Conservation (phyloP, 1,139 yeast genomes). For the Diutina mesorugosa region DNA sequence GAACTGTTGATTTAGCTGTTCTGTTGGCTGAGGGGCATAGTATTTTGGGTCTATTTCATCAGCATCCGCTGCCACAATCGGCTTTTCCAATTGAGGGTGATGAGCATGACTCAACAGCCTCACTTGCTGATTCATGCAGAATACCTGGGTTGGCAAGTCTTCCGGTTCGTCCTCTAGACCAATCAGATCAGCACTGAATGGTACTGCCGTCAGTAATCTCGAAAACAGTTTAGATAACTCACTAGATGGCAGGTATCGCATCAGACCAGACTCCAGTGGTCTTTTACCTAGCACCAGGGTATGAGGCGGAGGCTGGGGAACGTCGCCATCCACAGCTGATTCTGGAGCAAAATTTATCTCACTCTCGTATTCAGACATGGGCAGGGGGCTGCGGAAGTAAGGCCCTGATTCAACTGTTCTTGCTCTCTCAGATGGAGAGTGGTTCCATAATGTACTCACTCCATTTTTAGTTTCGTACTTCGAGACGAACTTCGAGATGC, state of each 20-base stretch:
- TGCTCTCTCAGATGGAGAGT: background rate
- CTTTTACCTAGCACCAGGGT: background rate
- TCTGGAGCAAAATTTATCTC: background rate
- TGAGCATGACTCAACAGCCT: constrained; percentile 13
- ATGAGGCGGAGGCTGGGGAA: background rate
- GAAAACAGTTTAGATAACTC: background rate
- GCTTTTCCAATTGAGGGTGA: constrained; percentile 5
- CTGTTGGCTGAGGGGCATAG: constrained; percentile 36
- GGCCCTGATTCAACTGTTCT: background rate
- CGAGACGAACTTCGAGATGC: background rate
- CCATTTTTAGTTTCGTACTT: background rate
- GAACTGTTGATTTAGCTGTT: constrained; percentile 16
- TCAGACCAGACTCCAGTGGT: background rate
- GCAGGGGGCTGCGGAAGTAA: background rate
- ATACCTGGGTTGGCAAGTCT: constrained; percentile 24
- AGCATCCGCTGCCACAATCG: constrained; percentile 12
- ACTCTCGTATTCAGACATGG: background rate
- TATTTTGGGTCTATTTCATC: constrained; percentile 32
- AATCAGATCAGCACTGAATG: constrained; percentile 33
- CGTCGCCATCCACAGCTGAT: background rate
- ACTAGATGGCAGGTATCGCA: background rate
- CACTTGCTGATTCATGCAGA: constrained; percentile 21
- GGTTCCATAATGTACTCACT: background rate
- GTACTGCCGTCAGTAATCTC: constrained; percentile 9
- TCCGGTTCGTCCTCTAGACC: constrained; percentile 22